phyloP scores from a whole-genome alignment of 2,329 filamentous ascomycete species.

The Tolypocladium tropicale region DNA sequence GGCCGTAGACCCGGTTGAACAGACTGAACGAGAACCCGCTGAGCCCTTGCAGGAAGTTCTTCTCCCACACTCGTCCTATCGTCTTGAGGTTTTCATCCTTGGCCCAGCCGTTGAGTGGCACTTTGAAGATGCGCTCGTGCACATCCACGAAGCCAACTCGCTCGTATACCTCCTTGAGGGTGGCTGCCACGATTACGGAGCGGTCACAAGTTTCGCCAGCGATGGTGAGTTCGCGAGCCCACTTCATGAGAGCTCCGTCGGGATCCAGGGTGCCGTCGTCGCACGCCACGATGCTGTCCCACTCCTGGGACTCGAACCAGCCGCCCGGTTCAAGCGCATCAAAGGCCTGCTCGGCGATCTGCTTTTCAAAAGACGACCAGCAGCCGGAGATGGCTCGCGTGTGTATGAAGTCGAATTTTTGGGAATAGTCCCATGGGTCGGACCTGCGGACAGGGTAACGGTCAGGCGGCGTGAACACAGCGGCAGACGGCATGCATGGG shows the following conservation, averaged over 20 bases:
- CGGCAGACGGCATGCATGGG: neutral
- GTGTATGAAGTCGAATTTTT: conserved; percentile 46
- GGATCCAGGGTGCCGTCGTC: conserved; percentile 35
- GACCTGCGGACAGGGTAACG: conserved; percentile 18
- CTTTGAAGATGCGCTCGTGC: conserved; percentile 38
- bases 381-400: conserved; percentile 38
- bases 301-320: conserved; percentile 45
- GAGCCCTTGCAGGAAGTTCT: conserved; percentile 30
- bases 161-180: conserved; percentile 26
- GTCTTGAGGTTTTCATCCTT: conserved; percentile 31
- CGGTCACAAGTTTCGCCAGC: conserved; percentile 27
- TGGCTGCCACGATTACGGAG: conserved; percentile 22
- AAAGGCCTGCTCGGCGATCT: conserved; percentile 42
- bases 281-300: conserved; percentile 23
- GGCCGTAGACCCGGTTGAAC: conserved; percentile 28
- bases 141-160: conserved; percentile 47
- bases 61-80: conserved; percentile 34
- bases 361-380: conserved; percentile 35
- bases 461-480: neutral
- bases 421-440: conserved; percentile 40
- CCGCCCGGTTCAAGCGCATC: conserved; percentile 39
- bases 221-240: conserved; percentile 27
- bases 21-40: conserved; percentile 32
- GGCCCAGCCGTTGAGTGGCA: conserved; percentile 46
- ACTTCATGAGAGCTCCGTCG: conserved; percentile 26